phyloP scores from a whole-genome alignment of 2,329 filamentous ascomycete species.

The Hypomyces rosellus region DNA sequence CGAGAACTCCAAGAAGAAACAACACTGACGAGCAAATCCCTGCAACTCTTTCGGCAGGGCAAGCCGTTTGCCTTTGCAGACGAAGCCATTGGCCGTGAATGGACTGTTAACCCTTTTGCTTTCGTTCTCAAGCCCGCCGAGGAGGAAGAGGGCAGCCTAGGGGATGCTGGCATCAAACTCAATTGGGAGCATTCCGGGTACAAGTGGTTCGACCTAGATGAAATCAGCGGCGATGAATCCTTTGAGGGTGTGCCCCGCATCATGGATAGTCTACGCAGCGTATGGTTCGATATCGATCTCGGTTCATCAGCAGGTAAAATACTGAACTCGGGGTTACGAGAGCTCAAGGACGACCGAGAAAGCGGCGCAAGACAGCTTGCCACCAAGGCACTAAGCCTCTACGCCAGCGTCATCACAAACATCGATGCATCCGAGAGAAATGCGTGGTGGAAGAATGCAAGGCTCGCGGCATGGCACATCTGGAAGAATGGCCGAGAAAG shows the following conservation, averaged over 20 bases:
- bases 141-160: slow-evolving; percentile 6
- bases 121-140: slow-evolving; percentile 40
- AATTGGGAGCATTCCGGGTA: slow-evolving; percentile 59
- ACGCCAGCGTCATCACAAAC: slow-evolving; percentile 39
- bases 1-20: slow-evolving; percentile 60
- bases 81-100: slow-evolving; percentile 45
- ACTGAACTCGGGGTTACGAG: slow-evolving; percentile 40
- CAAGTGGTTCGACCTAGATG: slow-evolving; percentile 49
- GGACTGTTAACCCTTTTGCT: slow-evolving; percentile 58
- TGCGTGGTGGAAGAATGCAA: slow-evolving; percentile 50
- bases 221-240: slow-evolving; percentile 38
- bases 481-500: slow-evolving; percentile 60
- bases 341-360: slow-evolving; percentile 47
- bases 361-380: slow-evolving; percentile 56
- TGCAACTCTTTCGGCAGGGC: slow-evolving; percentile 49
- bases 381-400: slow-evolving; percentile 41
- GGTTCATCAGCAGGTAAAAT: slow-evolving; percentile 37
- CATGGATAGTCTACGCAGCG: slow-evolving; percentile 49
- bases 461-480: slow-evolving; percentile 55
- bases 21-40: slow-evolving; percentile 37
- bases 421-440: slow-evolving; percentile 24
- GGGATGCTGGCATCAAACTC: slow-evolving; percentile 42
- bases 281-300: slow-evolving; percentile 52
- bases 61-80: slow-evolving; percentile 55
- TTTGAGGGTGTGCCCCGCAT: slow-evolving; percentile 52